Percentiles rank a stretch among this genome's conserved stretches.
Evolutionary conservation across 1,284 basidiomycete genomes (phyloP).

Genomic region (Thecaphora frezii): DNA sequence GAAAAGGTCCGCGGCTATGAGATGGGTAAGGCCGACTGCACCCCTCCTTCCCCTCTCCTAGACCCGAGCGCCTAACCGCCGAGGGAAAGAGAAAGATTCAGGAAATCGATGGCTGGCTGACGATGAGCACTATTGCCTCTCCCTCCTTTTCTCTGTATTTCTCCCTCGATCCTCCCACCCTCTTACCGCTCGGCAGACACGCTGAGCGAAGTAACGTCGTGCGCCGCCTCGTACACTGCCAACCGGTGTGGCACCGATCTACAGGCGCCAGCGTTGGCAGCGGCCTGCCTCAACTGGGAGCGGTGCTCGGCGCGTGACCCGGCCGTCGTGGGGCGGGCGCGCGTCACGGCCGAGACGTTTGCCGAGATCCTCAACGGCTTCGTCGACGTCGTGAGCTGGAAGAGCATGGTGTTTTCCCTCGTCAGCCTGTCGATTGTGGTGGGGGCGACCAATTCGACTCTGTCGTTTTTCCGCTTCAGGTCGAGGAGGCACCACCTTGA

Average conservation of each 20-base stretch:
- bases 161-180: background rate
- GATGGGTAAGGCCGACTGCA: slow-evolving; percentile 76
- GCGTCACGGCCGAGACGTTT: slow-evolving; percentile 88
- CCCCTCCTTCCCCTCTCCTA: background rate
- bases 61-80: background rate
- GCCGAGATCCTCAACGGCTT: slow-evolving; percentile 95
- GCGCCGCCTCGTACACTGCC: slow-evolving; percentile 34
- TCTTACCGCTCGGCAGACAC: slow-evolving; percentile 21
- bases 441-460: slow-evolving; percentile 52
- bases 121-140: too few species aligned
- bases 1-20: slow-evolving; percentile 86
- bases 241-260: slow-evolving; percentile 50
- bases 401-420: slow-evolving; percentile 70
- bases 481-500: slow-evolving; percentile 6
- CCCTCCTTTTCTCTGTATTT: background rate
- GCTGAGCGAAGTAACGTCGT: slow-evolving; percentile 46
- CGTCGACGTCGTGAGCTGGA: slow-evolving; percentile 95
- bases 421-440: slow-evolving; percentile 50
- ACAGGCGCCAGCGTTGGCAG: slow-evolving; percentile 48
- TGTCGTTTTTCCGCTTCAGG: slow-evolving; percentile 52
- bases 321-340: slow-evolving; percentile 80
- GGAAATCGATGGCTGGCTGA: too few species aligned
- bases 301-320: slow-evolving; percentile 95
- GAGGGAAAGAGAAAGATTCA: background rate
- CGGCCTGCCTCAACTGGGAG: slow-evolving; percentile 69